Evolutionary conservation across 257 asterid genomes (phyloP), one percentile per base, ranked within the genome.

Genomic region (Nicotiana obtusifolia): DNA sequence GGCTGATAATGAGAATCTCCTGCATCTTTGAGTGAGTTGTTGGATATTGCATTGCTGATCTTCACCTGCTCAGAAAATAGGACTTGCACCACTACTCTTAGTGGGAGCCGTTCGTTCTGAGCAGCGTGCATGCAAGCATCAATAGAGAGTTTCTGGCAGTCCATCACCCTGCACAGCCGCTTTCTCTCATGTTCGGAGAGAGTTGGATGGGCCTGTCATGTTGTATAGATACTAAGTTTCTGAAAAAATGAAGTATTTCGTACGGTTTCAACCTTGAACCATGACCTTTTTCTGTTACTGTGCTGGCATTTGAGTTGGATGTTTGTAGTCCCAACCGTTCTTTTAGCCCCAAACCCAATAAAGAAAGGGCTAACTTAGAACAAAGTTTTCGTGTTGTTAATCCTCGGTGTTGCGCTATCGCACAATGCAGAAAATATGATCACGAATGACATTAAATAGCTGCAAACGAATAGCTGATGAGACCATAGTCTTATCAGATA

Each of bases 91-190:
- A 94, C 98, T 0, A 94, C 92, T 83, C 99, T 80, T 20, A 94
- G 89, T 0, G 99, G 99, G 67, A 95, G 99, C 3, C 99, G 79
- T 84, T 95, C 98, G 82, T 94, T 95, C 71, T 94, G 98, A 1
- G 99, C 99, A 0, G 98, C 99, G 20, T 95, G 99, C 99, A 92
- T 92, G 73, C 99, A 92, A 4, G 98, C 99, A 76, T 95, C 99
- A 7, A 95, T 91, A 0, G 99, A 95, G 26, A 95, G 99, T 62
- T 95, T 95, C 86, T 92, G 97, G 87, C 99, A 90, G 64, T 95
- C 97, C 99, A 95, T 94, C 77, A 92, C 98, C 0, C 98, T 91
- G 88, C 97, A 92, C 6, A 95, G 91, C 86, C 97, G 86, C 90
- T 94, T 94, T 82, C 98, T 83, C 82, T 94, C 98, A 30, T 94